Base-by-base conservation (phyloP, 2,329 filamentous ascomycete species). In the Colletotrichum lini region DNA sequence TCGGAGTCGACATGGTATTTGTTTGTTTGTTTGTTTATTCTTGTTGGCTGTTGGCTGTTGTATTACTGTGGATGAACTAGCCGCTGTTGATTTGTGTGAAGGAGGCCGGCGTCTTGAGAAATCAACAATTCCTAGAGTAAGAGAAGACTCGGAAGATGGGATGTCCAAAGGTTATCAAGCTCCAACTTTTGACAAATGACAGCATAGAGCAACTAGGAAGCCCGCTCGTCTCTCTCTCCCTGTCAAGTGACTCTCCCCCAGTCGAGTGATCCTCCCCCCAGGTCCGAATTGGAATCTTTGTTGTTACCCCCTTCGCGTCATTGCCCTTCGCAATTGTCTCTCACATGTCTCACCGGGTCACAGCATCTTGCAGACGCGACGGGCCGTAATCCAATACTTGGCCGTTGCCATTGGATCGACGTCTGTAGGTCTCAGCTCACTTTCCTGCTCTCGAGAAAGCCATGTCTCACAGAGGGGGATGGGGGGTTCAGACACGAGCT, bases 1-100 rank as follows among this genome's bases (percentile, higher is more conserved):
- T 82, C 4, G 80, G 78, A 7, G 76, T 75, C 38, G 80, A 58
- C 81, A 82, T 82, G 58, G 5, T 74, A 60, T 8, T 26, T 8
- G 30, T 35, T 5, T 35, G 8, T 35, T 35, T 35, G 8, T 35
- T 35, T 35, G 30, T 35, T 35, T 35, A 6, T 35, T 35, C 30
- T 35, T 35, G 30, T 35, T 35, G 30, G 30, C 30, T 35, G 30
- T 30, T 30, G 3, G 3, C 26, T 30, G 4, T 4, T 44, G 60
- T 52, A 7, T n/a, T 15, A 3, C 4, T 9, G 2, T 13, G 3
- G n/a, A 16, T 23, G 26, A 12, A 16, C 9, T 35, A 8, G 30
- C 30, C 8, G 30, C 30, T 8, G 30, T 35, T 9, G 30, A 35
- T 2, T 35, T 9, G 30, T 35, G 30, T 35, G 8, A 35, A 35